Evolutionary conservation across 176 grass and related monocot species (phyloP).

Genomic region (Eleusine indica): DNA sequence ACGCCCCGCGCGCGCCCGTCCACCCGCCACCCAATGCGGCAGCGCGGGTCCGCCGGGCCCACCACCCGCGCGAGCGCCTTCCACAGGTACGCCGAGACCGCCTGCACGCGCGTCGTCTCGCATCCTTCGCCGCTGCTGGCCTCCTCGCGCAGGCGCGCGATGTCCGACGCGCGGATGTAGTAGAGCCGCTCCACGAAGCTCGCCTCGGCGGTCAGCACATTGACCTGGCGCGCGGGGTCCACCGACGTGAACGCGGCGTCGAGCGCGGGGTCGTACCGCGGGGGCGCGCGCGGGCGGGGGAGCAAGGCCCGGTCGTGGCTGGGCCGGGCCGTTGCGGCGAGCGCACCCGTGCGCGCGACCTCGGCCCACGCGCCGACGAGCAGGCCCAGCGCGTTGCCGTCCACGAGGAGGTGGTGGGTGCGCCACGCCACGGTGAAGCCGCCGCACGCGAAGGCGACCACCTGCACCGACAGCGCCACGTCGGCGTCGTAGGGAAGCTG

Average conservation of each 20-base stretch:
- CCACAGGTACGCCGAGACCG: constrained; percentile 50
- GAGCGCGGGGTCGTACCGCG: constrained; percentile 12
- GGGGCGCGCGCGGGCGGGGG: constrained; percentile 34
- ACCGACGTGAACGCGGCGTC: constrained; percentile 20
- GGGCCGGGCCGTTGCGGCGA: background rate
- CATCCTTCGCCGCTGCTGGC: background rate
- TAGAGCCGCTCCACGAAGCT: constrained; percentile 43
- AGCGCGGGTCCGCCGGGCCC: constrained; percentile 34
- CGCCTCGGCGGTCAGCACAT: constrained; percentile 33
- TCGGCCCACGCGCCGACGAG: constrained; percentile 36
- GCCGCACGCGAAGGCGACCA: constrained; percentile 49
- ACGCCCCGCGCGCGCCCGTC: constrained; percentile 39
- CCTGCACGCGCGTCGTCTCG: constrained; percentile 38
- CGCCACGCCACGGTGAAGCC: constrained; percentile 56
- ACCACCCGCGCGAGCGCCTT: constrained; percentile 40
- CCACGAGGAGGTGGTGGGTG: constrained; percentile 40
- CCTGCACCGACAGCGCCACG: constrained; percentile 45
- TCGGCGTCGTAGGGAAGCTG: constrained; percentile 24
- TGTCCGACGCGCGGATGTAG: constrained; percentile 31
- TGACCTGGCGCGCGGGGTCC: constrained; percentile 14
- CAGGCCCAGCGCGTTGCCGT: constrained; percentile 30
- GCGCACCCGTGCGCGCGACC: constrained; percentile 8
- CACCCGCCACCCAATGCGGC: constrained; percentile 52
- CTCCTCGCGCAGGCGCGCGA: constrained; percentile 16
- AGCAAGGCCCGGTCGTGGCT: constrained; percentile 46